A percentile compares a stretch with the other conserved stretches of the same genome.
These are phyloP conservation scores for Aspergillus japonicus DNA, from an alignment of 2,329 filamentous ascomycete genomes.

Conservation along the genomic window DNA sequence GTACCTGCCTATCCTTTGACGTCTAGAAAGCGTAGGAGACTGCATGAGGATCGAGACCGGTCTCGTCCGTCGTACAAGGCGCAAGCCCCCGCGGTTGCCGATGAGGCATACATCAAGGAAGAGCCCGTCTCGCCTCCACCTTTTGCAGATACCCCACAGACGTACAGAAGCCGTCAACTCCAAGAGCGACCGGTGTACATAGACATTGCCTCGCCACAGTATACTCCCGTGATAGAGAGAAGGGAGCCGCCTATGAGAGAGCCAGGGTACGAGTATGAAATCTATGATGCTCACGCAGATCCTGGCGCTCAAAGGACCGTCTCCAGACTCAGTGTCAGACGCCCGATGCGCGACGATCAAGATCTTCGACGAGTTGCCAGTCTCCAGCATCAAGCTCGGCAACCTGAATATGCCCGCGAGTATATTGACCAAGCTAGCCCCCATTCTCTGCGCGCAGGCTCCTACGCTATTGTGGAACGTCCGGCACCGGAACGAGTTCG, in stretches of 20 bases:
- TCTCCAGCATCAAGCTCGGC: conserved; percentile 42
- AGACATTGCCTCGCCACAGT: conserved; percentile 44
- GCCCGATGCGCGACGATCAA: conserved; percentile 42
- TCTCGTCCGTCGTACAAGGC: conserved; percentile 35
- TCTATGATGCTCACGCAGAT: conserved; percentile 35
- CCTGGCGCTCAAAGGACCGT: conserved; percentile 37
- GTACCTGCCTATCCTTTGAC: conserved; percentile 43
- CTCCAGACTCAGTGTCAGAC: conserved; percentile 40
- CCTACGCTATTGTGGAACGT: conserved; percentile 42
- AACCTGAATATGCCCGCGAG: conserved; percentile 43
- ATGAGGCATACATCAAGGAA: conserved; percentile 59
- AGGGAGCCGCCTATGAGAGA: conserved; percentile 31
- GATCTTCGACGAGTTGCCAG: conserved; percentile 50
- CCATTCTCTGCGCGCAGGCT: conserved; percentile 36
- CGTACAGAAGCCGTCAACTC: conserved; percentile 34
- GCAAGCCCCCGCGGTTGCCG: conserved; percentile 34
- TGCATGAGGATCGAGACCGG: conserved; percentile 40
- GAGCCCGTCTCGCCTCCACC: conserved; percentile 63
- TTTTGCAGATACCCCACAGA: conserved; percentile 46
- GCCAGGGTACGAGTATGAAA: conserved; percentile 37
- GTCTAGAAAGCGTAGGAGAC: conserved; percentile 53
- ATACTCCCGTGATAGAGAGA: conserved; percentile 36
- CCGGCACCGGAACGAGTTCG: conserved; percentile 36
- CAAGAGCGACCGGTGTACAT: conserved; percentile 51
- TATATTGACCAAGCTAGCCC: conserved; percentile 47